Base-by-base conservation (phyloP, 129 eudicot species). In the Tagetes erecta region DNA sequence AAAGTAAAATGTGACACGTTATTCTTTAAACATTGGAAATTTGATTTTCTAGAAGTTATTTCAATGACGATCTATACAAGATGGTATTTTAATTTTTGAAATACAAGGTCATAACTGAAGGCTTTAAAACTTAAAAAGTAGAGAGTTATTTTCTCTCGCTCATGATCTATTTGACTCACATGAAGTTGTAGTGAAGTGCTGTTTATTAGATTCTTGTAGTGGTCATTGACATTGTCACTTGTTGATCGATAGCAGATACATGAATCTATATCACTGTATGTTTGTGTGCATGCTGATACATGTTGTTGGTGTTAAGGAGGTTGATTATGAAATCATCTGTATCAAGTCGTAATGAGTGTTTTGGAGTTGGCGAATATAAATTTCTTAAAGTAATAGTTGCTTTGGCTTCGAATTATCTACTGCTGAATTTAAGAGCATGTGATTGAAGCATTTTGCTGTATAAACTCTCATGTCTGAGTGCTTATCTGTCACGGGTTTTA, bases 371-470 rank as follows among this genome's bases (percentile, higher is more conserved):
- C n/a, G 39, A 38, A 10, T 67, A 8, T 20, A 36, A 44, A 5
- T 30, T 67, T 67, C 57, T 67, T 46, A 30, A 67, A 60, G 45
- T 49, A 49, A 35, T 49, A 69, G 46, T 72, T 72, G 39, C 56
- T 58, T 40, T 72, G 40, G 67, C 65, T 56, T 40, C 52, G 39
- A 38, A 71, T 53, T 50, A 55, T 71, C 64, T 53, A 53, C 41
- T 39, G 50, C 60, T 30, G 56, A 67, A 7, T 30, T 40, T 9
- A 64, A 36, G 46, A 67, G 20, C 44, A 3, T 31, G 56, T 31
- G 56, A 27, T 30, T 67, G 9, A 20, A 42, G 39, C 27, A 8
- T 44, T 67, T 44, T 44, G 72, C 39, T 53, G 38, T 66, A 14
- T 57, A 40, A 57, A 40, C 52, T 41, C 57, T 72, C 42, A 58